Percentiles rank a stretch among this genome's conserved stretches.
These are phyloP conservation scores for Parasarocladium wereldwijsianum DNA, from an alignment of 2,329 filamentous ascomycete genomes.

Conservation along the genomic window DNA sequence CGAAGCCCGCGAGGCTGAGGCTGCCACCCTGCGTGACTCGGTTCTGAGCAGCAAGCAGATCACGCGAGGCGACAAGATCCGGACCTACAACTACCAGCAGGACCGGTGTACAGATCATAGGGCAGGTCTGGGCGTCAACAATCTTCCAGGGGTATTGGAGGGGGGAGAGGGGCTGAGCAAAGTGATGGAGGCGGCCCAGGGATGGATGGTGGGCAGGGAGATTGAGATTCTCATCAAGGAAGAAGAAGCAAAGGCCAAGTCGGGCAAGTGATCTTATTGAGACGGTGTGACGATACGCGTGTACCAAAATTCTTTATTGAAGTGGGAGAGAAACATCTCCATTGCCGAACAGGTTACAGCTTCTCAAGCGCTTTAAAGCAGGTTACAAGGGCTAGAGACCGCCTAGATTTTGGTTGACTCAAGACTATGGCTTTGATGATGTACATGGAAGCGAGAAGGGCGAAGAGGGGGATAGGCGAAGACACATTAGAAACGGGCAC, in stretches of 20 bases:
- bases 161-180: constrained; percentile 57
- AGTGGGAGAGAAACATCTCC: too few relatives aligned
- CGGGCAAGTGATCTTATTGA: too few relatives aligned
- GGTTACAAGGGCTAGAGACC: too few relatives aligned
- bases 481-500: too few relatives aligned
- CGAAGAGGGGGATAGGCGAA: too few relatives aligned
- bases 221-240: constrained; percentile 57
- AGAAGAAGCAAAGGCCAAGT: constrained; percentile 26
- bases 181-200: constrained; percentile 63
- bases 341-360: too few relatives aligned
- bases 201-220: constrained; percentile 63
- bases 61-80: constrained; percentile 83
- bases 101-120: constrained; percentile 3
- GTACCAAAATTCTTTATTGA: too few relatives aligned
- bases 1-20: constrained; percentile 72
- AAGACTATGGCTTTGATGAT: too few relatives aligned
- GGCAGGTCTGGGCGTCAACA: constrained; percentile 49
- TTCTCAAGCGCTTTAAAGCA: too few relatives aligned
- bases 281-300: too few relatives aligned
- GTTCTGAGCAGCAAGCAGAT: constrained; percentile 69
- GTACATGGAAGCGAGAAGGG: too few relatives aligned
- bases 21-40: constrained; percentile 58
- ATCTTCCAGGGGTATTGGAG: constrained; percentile 64
- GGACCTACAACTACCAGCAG: constrained; percentile 65
- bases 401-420: too few relatives aligned